These are phyloP conservation scores for Euphorbia corollata DNA, from an alignment of 441 rosid genomes.

Conservation along the genomic window DNA sequence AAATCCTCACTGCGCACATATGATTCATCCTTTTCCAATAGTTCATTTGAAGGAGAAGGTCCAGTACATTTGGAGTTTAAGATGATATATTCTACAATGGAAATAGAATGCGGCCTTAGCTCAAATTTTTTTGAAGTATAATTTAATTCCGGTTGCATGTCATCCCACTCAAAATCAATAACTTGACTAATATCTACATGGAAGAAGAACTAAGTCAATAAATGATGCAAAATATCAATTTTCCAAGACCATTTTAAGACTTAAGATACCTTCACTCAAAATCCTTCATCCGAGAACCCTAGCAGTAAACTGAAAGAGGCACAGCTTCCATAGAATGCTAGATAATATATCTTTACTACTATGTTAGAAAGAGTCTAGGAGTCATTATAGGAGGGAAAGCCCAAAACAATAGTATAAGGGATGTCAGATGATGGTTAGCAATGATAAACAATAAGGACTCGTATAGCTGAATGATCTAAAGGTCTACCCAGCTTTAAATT, in stretches of 20 bases:
- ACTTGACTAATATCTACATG: conserved; percentile 42
- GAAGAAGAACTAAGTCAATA: conserved; percentile 30
- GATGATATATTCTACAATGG: conserved; percentile 19
- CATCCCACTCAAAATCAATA: conserved; percentile 26
- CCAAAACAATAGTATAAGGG: too few species aligned
- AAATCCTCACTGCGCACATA: conserved; percentile 22
- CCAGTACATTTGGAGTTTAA: conserved; percentile 8
- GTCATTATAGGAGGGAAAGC: too few species aligned
- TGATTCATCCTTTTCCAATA: conserved; percentile 25
- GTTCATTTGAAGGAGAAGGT: conserved; percentile 26
- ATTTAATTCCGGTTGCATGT: conserved; percentile 19
- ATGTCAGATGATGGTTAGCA: too few species aligned
- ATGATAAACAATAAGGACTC: too few species aligned
- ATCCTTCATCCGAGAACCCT: neutral
- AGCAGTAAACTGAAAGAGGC: neutral
- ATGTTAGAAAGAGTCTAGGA: neutral
- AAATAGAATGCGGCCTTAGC: conserved; percentile 18
- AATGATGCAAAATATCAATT: conserved; percentile 19
- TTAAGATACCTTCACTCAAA: neutral
- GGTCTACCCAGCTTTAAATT: too few species aligned
- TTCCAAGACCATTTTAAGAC: neutral
- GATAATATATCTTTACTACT: neutral
- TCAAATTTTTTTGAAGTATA: conserved; percentile 26
- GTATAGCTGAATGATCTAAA: too few species aligned
- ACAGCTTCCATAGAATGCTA: neutral